Percentiles rank a stretch among this genome's conserved stretches.
phyloP scores from a whole-genome alignment of 345 rosid species.

The Sisymbrium irio region DNA sequence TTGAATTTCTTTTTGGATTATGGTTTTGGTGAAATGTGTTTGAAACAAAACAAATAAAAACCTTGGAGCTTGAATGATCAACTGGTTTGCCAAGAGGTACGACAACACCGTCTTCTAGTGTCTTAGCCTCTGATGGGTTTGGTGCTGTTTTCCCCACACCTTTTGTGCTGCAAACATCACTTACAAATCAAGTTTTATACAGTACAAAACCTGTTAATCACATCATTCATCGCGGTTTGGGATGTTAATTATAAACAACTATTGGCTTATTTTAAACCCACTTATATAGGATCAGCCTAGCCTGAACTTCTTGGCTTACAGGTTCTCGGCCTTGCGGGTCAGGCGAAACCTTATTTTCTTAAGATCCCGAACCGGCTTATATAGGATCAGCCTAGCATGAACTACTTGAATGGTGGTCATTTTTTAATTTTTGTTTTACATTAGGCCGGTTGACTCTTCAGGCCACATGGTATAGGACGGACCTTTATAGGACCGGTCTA shows the following conservation, averaged over 20 bases:
- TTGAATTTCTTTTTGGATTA: no score
- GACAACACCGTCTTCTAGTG: constrained; percentile 57
- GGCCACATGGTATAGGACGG: background rate
- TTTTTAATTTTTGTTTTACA: no score
- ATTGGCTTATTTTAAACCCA: no score
- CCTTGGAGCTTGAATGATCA: constrained; percentile 34
- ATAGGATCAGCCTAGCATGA: no score
- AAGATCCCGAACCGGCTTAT: no score
- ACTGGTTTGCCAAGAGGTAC: constrained; percentile 84
- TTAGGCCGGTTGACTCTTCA: no score
- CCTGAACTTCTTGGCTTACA: no score
- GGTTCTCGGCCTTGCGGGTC: no score
- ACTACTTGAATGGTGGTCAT: no score
- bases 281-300: no score
- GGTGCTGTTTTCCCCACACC: constrained; percentile 80
- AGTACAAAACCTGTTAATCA: background rate
- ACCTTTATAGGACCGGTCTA: background rate
- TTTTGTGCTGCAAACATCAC: constrained; percentile 58
- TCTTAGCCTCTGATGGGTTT: constrained; percentile 52
- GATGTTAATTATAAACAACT: background rate
- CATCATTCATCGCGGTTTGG: background rate
- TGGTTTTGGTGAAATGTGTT: constrained; percentile 2
- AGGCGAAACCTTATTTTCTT: no score
- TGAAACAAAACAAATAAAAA: background rate
- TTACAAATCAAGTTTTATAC: background rate